Conservation (phyloP, 2,329 filamentous ascomycete species). For the Atkinsonella hypoxylon region DNA sequence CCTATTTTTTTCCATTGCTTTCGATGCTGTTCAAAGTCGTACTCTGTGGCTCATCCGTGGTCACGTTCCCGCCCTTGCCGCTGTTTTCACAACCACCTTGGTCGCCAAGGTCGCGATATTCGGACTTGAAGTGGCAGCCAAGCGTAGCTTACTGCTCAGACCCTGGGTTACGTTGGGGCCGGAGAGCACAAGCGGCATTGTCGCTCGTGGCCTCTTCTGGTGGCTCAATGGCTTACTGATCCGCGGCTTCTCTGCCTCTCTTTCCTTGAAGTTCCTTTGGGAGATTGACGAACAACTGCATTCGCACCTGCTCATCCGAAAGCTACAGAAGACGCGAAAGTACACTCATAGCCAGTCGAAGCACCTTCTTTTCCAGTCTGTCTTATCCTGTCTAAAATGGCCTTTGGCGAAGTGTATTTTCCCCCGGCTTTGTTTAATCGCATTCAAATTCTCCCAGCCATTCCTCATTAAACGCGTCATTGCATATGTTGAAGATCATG, state of each 20-base stretch:
- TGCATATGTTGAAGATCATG: not conserved
- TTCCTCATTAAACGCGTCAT: conserved; percentile 11
- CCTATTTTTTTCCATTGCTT: conserved; percentile 22
- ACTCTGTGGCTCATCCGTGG: conserved; percentile 4
- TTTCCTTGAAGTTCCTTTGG: not conserved
- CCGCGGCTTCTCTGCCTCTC: not conserved
- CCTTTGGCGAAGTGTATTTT: not conserved
- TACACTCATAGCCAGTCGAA: too few species aligned
- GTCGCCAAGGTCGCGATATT: not conserved
- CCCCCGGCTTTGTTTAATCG: conserved; percentile 10
- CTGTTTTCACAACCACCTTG: conserved; percentile 18
- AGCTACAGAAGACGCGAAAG: too few species aligned
- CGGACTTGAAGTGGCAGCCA: too few species aligned
- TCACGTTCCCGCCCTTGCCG: conserved; percentile 16
- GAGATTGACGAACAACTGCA: not conserved
- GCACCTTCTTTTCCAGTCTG: not conserved
- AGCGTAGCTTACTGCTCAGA: too few species aligned
- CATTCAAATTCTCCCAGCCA: conserved; percentile 13
- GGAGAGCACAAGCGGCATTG: conserved; percentile 19
- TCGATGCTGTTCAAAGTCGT: conserved; percentile 23
- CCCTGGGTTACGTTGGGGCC: conserved; percentile 13
- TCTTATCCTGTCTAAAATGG: not conserved
- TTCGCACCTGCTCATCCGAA: not conserved
- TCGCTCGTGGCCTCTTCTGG: conserved; percentile 11
- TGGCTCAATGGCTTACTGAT: conserved; percentile 11